Percentiles rank a stretch among this genome's conserved stretches.
phyloP scores from a whole-genome alignment of 2,329 filamentous ascomycete genomes.

The Cladosporium sp. region DNA sequence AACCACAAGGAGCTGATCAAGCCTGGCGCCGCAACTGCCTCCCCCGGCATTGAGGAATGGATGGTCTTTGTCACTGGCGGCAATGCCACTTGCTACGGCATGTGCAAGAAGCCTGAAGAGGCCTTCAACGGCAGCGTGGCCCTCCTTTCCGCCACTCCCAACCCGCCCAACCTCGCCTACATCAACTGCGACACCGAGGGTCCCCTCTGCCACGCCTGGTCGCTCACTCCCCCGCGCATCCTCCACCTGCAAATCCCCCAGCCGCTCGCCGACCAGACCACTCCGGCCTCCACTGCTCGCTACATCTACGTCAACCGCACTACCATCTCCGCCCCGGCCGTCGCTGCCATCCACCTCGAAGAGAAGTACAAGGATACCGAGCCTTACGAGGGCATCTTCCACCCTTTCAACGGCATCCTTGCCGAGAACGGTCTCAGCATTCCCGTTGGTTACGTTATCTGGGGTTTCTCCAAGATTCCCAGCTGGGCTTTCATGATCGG shows the following conservation, averaged over 20 bases:
- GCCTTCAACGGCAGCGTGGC: slow-evolving; percentile 49
- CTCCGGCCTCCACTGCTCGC: slow-evolving; percentile 60
- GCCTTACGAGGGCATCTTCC: slow-evolving; percentile 63
- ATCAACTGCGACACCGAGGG: slow-evolving; percentile 71
- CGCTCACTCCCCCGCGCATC: slow-evolving; percentile 58
- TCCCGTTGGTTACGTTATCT: slow-evolving; percentile 64
- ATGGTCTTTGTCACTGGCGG: slow-evolving; percentile 68
- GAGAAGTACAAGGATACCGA: slow-evolving; percentile 49
- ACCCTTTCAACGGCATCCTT: slow-evolving; percentile 67
- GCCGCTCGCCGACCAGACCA: slow-evolving; percentile 58
- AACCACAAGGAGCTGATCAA: slow-evolving; percentile 68
- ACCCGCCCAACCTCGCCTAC: slow-evolving; percentile 61
- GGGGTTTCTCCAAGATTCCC: slow-evolving; percentile 55
- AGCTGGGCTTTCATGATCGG: slow-evolving; percentile 74
- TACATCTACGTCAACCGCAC: slow-evolving; percentile 65
- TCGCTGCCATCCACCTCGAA: slow-evolving; percentile 57
- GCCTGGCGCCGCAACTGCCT: slow-evolving; percentile 55
- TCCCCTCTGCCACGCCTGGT: slow-evolving; percentile 71
- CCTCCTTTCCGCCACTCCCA: slow-evolving; percentile 56
- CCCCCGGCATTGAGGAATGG: slow-evolving; percentile 64
- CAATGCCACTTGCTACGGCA: slow-evolving; percentile 73
- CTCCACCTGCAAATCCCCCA: slow-evolving; percentile 60
- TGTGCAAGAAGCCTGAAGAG: slow-evolving; percentile 59
- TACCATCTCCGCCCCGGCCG: slow-evolving; percentile 59
- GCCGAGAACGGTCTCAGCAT: slow-evolving; percentile 57